phyloP scores from a whole-genome alignment of 352 stramenopile genomes.

The Globisporangium polare region DNA sequence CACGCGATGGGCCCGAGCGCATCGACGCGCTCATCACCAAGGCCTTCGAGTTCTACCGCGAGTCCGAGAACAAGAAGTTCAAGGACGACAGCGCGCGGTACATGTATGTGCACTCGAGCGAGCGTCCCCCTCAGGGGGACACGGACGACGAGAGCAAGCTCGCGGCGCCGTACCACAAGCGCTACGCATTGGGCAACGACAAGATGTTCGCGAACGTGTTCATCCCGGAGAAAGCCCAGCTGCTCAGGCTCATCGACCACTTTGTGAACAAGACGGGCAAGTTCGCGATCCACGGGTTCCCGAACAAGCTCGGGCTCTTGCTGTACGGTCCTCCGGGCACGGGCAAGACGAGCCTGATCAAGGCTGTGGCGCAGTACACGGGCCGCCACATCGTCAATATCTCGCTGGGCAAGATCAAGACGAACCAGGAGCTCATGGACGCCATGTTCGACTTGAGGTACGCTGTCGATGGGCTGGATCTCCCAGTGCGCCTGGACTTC shows the following conservation, averaged over 20 bases:
- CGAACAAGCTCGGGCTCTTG: constrained; percentile 80
- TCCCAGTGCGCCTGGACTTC: constrained; percentile 42
- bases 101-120: constrained; percentile 34
- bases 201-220: constrained; percentile 85
- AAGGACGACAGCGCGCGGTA: constrained; percentile 33
- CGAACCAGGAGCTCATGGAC: constrained; percentile 60
- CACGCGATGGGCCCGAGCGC: constrained; percentile 21
- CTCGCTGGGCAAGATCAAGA: constrained; percentile 44
- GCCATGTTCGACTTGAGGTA: constrained; percentile 45
- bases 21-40: constrained; percentile 33
- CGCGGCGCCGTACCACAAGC: constrained; percentile 30
- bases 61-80: constrained; percentile 21
- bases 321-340: constrained; percentile 79
- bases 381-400: constrained; percentile 64
- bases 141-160: constrained; percentile 12
- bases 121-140: constrained; percentile 12
- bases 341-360: constrained; percentile 85
- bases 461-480: constrained; percentile 29
- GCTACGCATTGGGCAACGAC: constrained; percentile 68
- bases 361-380: constrained; percentile 68
- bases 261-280: constrained; percentile 63
- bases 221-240: constrained; percentile 60
- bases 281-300: constrained; percentile 80
- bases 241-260: constrained; percentile 58
- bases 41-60: constrained; percentile 30